phyloP scores from a whole-genome alignment of 768 basidiomycete genomes.

The Serendipita vermifera region DNA sequence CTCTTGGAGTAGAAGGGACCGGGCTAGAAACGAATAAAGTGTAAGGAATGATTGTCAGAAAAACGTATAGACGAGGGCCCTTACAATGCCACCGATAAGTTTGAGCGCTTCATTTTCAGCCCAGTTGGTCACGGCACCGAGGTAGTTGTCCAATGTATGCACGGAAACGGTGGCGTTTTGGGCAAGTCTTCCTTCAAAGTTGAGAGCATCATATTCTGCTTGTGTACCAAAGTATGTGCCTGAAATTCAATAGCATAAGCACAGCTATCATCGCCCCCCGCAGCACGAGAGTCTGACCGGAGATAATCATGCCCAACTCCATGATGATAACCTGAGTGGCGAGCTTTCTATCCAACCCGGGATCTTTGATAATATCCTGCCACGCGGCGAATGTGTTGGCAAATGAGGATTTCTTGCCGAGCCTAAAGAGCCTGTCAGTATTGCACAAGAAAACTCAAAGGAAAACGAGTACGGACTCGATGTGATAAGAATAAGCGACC shows the following conservation, averaged over 20 bases:
- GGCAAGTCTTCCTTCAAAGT: slow-evolving; percentile 6
- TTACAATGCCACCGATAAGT: slow-evolving; percentile 9
- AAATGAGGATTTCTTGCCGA: background rate
- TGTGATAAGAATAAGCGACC: slow-evolving; percentile 10
- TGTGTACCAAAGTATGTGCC: slow-evolving; percentile 10
- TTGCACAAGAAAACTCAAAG: background rate
- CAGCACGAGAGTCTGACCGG: background rate
- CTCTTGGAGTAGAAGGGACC: slow-evolving; percentile 13
- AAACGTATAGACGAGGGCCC: background rate
- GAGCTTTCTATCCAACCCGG: slow-evolving; percentile 8
- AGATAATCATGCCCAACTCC: slow-evolving; percentile 12
- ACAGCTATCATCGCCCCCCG: background rate
- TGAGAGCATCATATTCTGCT: slow-evolving; percentile 5
- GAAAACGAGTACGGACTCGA: background rate
- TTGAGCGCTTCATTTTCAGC: slow-evolving; percentile 10
- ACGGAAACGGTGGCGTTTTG: slow-evolving; percentile 7
- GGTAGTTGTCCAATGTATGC: background rate
- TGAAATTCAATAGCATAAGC: background rate
- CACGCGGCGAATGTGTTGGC: slow-evolving; percentile 10
- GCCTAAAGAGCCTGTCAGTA: background rate
- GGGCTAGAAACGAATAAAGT: background rate
- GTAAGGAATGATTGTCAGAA: background rate
- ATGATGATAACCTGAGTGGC: slow-evolving; percentile 10
- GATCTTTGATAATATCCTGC: slow-evolving; percentile 12
- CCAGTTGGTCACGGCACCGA: slow-evolving; percentile 12